Percentiles rank a stretch among this genome's conserved stretches.
Evolutionary conservation across 1,284 basidiomycete species (phyloP).

Genomic region (Ustanciosporium gigantosporum): DNA sequence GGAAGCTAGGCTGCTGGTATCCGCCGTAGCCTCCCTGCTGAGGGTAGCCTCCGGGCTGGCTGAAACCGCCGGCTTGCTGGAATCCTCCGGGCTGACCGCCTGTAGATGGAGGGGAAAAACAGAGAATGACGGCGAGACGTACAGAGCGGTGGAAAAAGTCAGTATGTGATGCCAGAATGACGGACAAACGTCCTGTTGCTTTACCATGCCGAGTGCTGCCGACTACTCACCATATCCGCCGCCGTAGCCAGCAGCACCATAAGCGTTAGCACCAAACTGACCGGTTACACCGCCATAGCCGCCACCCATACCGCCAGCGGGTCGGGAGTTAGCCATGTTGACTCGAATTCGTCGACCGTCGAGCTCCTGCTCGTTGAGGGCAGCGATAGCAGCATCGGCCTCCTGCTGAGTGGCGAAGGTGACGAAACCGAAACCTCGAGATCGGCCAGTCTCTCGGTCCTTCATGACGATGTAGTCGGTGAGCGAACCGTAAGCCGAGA

Average conservation of each 20-base stretch:
- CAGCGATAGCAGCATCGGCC: conserved; percentile 77
- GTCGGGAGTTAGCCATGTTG: conserved; percentile 88
- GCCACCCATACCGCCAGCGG: conserved; percentile 59
- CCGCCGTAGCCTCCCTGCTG: conserved; percentile 46
- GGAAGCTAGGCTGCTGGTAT: conserved; percentile 50
- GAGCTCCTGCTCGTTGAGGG: conserved; percentile 87
- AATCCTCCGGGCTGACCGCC: conserved; percentile 40
- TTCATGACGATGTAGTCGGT: conserved; percentile 75
- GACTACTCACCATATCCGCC: conserved; percentile 27
- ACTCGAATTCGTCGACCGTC: conserved; percentile 88
- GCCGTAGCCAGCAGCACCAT: conserved; percentile 43
- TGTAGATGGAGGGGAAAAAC: background rate
- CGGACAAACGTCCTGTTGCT: no score
- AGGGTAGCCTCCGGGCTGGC: conserved; percentile 33
- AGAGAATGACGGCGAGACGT: background rate
- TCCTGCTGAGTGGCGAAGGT: conserved; percentile 65
- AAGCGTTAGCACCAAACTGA: conserved; percentile 57
- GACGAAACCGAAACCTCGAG: conserved; percentile 89
- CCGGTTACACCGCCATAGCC: conserved; percentile 56
- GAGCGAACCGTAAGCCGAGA: conserved; percentile 58
- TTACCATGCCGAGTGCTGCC: no score
- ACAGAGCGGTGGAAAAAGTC: background rate
- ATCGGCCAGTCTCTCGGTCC: conserved; percentile 93
- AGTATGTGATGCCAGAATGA: no score
- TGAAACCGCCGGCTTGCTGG: conserved; percentile 25